Evolutionary conservation across 306 rosid genomes (phyloP), one percentile per base, ranked within the genome.

Genomic region (Psophocarpus tetragonolobus): DNA sequence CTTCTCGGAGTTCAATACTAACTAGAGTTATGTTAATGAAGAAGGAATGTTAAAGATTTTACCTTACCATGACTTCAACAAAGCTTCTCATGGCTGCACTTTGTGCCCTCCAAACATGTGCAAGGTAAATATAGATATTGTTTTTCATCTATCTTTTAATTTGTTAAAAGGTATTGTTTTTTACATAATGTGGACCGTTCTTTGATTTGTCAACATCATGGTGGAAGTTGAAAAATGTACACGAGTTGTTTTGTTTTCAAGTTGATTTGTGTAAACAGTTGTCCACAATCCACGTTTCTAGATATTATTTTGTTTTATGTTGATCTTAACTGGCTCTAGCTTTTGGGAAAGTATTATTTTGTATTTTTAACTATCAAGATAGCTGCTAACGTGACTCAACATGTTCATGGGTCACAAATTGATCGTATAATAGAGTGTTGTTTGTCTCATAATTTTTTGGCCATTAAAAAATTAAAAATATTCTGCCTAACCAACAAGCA

Each of bases 71-170:
- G 90, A 90, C 50, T 92, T 90, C 77, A 67, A 84, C 67, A 85
- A 83, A 7, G 83, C 84, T 18, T 15, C 91, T 0, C 97, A 90
- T 81, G 88, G 88, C 26, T 89, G 94, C 84, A 29, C 17, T 71
- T 80, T 64, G 73, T 90, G 97, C 79, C 97, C 97, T 74, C 95
- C 91, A 54, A 92, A 92, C 58, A 92, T 92, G 97, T 92, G 97
- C 91, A 92, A 93, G 97, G 97, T 90, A 80, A 32, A 66, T 64
- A 1, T 2, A n/a, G 2, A 10, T 30, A 20, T 50, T 2, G 3
- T 6, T 10, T 12, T 44, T 45, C 3, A 36, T 73, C 36, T 38
- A 62, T 65, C 38, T 5, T 35, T 64, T 48, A 23, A 3, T 24
- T 35, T 47, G 8, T 7, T 62, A 3, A 24, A 73, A 30, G 57